Evolutionary conservation across 2,329 filamentous ascomycete species (phyloP).

Genomic region (Calonectria pauciramosa): DNA sequence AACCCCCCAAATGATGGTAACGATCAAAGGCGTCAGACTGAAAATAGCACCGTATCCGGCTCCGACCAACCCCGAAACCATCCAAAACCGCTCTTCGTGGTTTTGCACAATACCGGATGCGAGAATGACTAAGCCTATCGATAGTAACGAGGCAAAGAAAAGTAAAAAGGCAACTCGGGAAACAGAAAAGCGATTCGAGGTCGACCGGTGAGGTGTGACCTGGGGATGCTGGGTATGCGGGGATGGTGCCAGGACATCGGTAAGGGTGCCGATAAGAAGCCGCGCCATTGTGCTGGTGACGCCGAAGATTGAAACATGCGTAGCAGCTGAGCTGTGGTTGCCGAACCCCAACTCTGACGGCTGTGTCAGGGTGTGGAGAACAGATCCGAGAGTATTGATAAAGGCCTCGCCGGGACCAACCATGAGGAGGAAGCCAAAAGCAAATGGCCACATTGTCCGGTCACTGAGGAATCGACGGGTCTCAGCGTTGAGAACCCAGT

Average conservation of each 20-base stretch:
- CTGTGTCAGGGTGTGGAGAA: constrained; percentile 87
- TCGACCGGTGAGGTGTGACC: constrained; percentile 49
- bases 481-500: constrained; percentile 91
- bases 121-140: constrained; percentile 81
- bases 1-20: constrained; percentile 98
- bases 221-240: constrained; percentile 72
- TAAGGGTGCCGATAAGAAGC: constrained; percentile 89
- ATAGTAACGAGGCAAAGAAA: constrained; percentile 79
- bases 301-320: constrained; percentile 93
- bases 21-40: constrained; percentile 88
- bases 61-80: constrained; percentile 87
- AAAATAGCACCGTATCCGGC: constrained; percentile 95
- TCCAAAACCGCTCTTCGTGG: constrained; percentile 84
- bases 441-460: constrained; percentile 95
- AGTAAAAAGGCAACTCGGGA: constrained; percentile 87
- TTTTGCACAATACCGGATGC: constrained; percentile 82
- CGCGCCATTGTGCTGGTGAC: constrained; percentile 92
- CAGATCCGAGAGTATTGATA: constrained; percentile 96
- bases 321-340: constrained; percentile 75
- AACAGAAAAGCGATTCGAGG: constrained; percentile 66
- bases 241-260: constrained; percentile 84
- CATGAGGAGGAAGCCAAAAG: constrained; percentile 90
- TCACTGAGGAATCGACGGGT: constrained; percentile 88
- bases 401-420: constrained; percentile 97
- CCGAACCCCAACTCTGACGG: constrained; percentile 61